These are phyloP conservation scores for Chaetomium olivaceum DNA, from an alignment of 2,329 filamentous ascomycete genomes.

Conservation along the genomic window DNA sequence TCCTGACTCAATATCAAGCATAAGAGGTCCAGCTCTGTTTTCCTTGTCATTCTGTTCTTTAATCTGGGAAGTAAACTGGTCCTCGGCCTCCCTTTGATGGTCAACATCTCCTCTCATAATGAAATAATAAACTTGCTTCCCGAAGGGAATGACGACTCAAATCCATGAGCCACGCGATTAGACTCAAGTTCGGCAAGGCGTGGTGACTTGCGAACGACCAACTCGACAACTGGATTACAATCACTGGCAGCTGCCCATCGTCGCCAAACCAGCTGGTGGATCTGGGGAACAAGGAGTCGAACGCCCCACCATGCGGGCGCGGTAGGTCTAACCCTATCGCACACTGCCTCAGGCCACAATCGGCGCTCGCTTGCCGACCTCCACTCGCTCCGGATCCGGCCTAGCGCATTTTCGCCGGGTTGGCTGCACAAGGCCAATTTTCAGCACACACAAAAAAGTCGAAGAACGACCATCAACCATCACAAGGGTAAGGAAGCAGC, in stretches of 20 bases:
- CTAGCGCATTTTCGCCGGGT: slow-evolving; percentile 29
- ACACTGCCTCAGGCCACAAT: slow-evolving; percentile 32
- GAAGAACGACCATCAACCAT: slow-evolving; percentile 35
- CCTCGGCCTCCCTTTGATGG: not conserved
- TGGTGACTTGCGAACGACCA: not conserved
- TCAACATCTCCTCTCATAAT: not conserved
- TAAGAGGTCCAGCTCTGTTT: not conserved
- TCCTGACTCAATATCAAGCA: not conserved
- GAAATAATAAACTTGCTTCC: not conserved
- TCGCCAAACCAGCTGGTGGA: slow-evolving; percentile 18
- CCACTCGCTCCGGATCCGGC: slow-evolving; percentile 26
- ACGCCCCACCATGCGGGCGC: slow-evolving; percentile 24
- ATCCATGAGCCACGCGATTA: not conserved
- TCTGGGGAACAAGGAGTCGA: slow-evolving; percentile 10
- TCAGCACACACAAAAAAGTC: slow-evolving; percentile 36
- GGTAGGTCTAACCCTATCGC: slow-evolving; percentile 36
- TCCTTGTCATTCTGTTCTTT: not conserved
- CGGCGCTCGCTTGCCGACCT: slow-evolving; percentile 24
- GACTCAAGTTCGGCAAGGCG: not conserved
- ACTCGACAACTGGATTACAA: not conserved
- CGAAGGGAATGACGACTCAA: not conserved
- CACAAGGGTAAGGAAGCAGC: slow-evolving; percentile 36
- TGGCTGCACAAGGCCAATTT: slow-evolving; percentile 35
- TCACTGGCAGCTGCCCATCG: not conserved
- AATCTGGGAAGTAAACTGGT: not conserved